These are phyloP conservation scores for Microbotryum silenes-acaulis DNA, from an alignment of 1,284 basidiomycete genomes.

Conservation along the genomic window DNA sequence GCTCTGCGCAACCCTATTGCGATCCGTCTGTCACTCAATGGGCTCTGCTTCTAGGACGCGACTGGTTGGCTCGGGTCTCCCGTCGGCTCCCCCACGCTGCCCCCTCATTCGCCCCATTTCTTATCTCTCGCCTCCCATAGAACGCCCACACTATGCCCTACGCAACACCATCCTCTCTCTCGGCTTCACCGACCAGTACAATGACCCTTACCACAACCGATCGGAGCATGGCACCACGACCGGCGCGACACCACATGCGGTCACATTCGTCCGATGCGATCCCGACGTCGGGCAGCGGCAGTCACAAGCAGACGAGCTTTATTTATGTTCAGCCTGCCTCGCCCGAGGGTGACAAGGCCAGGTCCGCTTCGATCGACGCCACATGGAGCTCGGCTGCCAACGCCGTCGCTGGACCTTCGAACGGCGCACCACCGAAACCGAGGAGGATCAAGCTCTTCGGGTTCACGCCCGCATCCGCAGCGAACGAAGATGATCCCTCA, in stretches of 20 bases:
- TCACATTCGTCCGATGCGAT: slow-evolving; percentile 28
- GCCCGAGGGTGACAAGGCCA: not conserved
- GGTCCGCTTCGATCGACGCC: slow-evolving; percentile 2
- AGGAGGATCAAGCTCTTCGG: slow-evolving; percentile 12
- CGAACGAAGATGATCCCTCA: slow-evolving; percentile 12
- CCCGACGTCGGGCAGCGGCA: slow-evolving; percentile 13
- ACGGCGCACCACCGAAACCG: not conserved
- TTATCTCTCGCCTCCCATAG: too few relatives aligned
- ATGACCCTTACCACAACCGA: too few relatives aligned
- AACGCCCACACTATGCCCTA: too few relatives aligned
- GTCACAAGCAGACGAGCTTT: slow-evolving; percentile 10
- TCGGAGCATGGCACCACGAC: slow-evolving; percentile 5
- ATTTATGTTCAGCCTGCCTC: slow-evolving; percentile 30
- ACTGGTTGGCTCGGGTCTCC: too few relatives aligned
- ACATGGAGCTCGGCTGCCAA: slow-evolving; percentile 6
- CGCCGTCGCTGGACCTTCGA: slow-evolving; percentile 8
- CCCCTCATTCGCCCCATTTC: too few relatives aligned
- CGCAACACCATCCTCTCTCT: too few relatives aligned
- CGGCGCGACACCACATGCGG: slow-evolving; percentile 26
- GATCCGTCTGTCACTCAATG: too few relatives aligned
- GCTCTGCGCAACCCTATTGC: too few relatives aligned
- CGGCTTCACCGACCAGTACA: too few relatives aligned
- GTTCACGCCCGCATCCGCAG: slow-evolving; percentile 9
- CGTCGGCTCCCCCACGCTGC: too few relatives aligned
- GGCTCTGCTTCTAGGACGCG: too few relatives aligned